These are phyloP conservation scores for Cucumis hystrix DNA, from an alignment of 306 rosid genomes.

Conservation along the genomic window DNA sequence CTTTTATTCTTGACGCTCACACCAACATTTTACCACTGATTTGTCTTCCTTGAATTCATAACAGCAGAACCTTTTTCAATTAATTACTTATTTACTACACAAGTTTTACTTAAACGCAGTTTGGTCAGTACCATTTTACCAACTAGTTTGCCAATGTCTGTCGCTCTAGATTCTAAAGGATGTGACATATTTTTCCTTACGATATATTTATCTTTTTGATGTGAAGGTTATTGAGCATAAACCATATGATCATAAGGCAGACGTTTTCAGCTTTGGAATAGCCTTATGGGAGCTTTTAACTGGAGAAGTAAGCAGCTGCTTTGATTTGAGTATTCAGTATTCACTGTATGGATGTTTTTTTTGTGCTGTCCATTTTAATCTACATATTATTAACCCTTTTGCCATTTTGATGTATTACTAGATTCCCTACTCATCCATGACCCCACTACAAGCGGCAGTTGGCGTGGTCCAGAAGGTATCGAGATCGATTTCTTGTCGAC, in stretches of 20 bases:
- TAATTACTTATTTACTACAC: background rate
- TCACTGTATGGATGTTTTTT: background rate
- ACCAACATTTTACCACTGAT: background rate
- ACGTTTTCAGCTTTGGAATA: constrained; percentile 91
- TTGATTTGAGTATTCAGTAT: constrained; percentile 1
- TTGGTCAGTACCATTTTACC: background rate
- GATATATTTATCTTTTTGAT: background rate
- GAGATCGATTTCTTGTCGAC: background rate
- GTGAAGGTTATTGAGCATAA: constrained; percentile 95
- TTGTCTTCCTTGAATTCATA: background rate
- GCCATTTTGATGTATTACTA: constrained; percentile 20
- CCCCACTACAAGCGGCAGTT: constrained; percentile 97
- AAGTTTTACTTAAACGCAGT: background rate
- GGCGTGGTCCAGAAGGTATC: constrained; percentile 97
- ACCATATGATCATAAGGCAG: constrained; percentile 95
- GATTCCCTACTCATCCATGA: constrained; percentile 77
- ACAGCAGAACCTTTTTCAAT: background rate
- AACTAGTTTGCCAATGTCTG: background rate
- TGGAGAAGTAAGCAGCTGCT: constrained; percentile 55
- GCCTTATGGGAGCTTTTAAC: constrained; percentile 96
- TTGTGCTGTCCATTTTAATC: background rate
- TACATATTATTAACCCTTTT: constrained; percentile 5
- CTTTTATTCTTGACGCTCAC: background rate
- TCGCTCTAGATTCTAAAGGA: background rate
- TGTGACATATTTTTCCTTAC: constrained; percentile 1